Conservation (phyloP, 768 basidiomycete genomes). For the Favolaschia claudopus region DNA sequence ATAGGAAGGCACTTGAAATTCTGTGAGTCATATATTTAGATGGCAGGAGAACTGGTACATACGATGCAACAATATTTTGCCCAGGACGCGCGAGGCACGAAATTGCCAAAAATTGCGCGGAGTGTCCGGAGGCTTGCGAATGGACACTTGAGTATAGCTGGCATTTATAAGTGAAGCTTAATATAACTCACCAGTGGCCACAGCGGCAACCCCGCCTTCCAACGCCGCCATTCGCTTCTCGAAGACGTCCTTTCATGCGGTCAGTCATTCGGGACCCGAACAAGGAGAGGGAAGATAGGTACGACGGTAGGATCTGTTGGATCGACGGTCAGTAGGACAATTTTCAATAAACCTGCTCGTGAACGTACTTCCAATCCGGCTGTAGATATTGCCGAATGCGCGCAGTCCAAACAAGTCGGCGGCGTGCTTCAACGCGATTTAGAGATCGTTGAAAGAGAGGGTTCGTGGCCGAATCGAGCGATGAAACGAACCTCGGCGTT, state of each 20-base stretch:
- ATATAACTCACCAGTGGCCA: too few species aligned
- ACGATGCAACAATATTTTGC: slow-evolving; percentile 83
- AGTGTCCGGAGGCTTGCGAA: slow-evolving; percentile 76
- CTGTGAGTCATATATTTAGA: too few species aligned
- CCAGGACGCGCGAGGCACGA: slow-evolving; percentile 65
- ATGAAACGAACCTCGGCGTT: slow-evolving; percentile 59
- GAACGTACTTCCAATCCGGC: slow-evolving; percentile 63
- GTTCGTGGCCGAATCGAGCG: neutral
- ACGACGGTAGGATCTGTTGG: slow-evolving; percentile 8
- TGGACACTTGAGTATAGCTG: too few species aligned
- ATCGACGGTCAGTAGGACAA: neutral
- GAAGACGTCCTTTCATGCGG: slow-evolving; percentile 66
- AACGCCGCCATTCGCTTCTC: slow-evolving; percentile 81
- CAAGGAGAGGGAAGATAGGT: neutral
- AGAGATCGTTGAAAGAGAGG: neutral
- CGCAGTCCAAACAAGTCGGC: slow-evolving; percentile 76
- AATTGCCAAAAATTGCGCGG: slow-evolving; percentile 80
- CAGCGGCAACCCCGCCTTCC: slow-evolving; percentile 81
- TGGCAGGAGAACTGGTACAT: slow-evolving; percentile 39
- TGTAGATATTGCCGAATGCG: slow-evolving; percentile 68
- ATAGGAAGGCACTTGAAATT: too few species aligned
- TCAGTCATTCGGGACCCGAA: neutral
- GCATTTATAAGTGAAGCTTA: too few species aligned
- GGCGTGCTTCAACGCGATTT: slow-evolving; percentile 56
- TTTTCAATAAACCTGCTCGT: neutral